Base-by-base conservation (phyloP, 768 basidiomycete species). In the Sarcomyxa edulis region DNA sequence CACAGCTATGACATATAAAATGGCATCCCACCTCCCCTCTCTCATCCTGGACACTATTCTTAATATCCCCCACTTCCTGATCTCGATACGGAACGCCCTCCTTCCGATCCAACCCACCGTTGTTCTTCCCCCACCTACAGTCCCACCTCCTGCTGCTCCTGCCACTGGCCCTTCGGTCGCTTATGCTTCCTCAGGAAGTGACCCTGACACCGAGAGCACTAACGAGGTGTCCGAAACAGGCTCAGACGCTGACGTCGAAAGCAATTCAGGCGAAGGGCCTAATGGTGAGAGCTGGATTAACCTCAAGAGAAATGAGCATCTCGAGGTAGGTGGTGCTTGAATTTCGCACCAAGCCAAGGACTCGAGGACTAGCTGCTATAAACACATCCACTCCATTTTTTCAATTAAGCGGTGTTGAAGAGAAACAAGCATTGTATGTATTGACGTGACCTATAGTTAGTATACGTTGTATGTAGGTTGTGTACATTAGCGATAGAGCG, bases 221-320 rank as follows among this genome's bases (percentile, higher is more conserved):
- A 31, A 54, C 14, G 39, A 52, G 3, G 25, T 35, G 24, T 50
- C 61, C 1, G 84, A 78, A 39, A 61, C 65, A 14, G 69, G 64
- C 30, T 84, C 82, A 1, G 84, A 87, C 37, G 72, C 74, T 5
- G 85, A 87, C 41, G 67, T 74, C 8, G 84, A 86, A 56, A 81
- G 81, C 48, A 79, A 76, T 47, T 61, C 66, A 9, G 72, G 70
- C 2, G 76, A 74, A 41, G 62, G 59, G 7, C 61, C 68, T 4
- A 68, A 65, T 21, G 75, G 74, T 19, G 74, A 63, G 25, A 86
- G 83, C 46, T 90, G 86, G 86, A 63, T 90, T 36, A 85, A 76
- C 53, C 60, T 88, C 52, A 60, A 68, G 38, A 53, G 49, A 32
- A n/a, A n/a, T n/a, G n/a, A n/a, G n/a, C n/a, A n/a, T n/a, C n/a